Conservation (phyloP, 2,329 filamentous ascomycete genomes). For the Pseudodiploospora longispora region DNA sequence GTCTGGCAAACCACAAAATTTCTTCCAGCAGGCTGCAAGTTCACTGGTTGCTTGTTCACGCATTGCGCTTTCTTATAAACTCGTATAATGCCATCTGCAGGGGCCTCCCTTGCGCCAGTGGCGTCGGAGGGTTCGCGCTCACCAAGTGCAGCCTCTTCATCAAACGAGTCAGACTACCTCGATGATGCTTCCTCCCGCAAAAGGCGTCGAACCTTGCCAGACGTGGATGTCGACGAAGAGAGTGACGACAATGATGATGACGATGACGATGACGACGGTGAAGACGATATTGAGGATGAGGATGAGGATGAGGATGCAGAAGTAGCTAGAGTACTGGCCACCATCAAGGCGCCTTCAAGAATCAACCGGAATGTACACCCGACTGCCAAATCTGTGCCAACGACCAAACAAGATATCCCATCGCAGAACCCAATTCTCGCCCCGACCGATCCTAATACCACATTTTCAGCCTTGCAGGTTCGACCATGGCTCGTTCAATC, state of each 20-base stretch:
- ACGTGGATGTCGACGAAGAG: slow-evolving; percentile 5
- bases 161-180: slow-evolving; percentile 41
- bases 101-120: not conserved
- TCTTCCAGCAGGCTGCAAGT: not conserved
- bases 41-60: not conserved
- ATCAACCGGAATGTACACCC: slow-evolving; percentile 33
- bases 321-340: slow-evolving; percentile 28
- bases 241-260: slow-evolving; percentile 19
- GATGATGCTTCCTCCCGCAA: slow-evolving; percentile 38
- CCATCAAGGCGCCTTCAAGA: slow-evolving; percentile 45
- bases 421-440: slow-evolving; percentile 34
- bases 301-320: slow-evolving; percentile 25
- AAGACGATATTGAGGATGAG: slow-evolving; percentile 13
- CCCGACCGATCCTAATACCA: slow-evolving; percentile 48
- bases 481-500: slow-evolving; percentile 84
- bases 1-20: not conserved
- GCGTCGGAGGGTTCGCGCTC: slow-evolving; percentile 5
- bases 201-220: slow-evolving; percentile 32
- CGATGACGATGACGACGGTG: slow-evolving; percentile 16
- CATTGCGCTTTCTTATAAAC: not conserved
- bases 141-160: slow-evolving; percentile 10
- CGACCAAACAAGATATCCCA: slow-evolving; percentile 1
- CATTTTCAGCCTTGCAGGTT: slow-evolving; percentile 65
- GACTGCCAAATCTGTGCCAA: slow-evolving; percentile 12
- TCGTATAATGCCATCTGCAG: slow-evolving; percentile 5